Evolutionary conservation across 768 basidiomycete genomes (phyloP).

Genomic region (Lentinus tigrinus): DNA sequence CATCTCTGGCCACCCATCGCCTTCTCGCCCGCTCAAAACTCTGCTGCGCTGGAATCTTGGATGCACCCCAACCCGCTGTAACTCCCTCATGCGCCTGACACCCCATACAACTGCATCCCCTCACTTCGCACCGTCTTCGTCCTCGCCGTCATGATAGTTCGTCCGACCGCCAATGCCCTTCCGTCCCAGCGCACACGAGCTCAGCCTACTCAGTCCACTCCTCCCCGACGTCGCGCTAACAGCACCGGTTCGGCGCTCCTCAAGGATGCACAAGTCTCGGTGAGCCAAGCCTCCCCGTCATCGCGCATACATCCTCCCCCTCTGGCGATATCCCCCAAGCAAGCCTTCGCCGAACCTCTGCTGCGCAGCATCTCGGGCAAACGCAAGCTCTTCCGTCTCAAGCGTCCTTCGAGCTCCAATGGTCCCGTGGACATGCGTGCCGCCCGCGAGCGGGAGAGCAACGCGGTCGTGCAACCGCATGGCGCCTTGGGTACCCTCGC

Average conservation of each 20-base stretch:
- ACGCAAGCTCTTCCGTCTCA: constrained; percentile 20
- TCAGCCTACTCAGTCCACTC: constrained; percentile 13
- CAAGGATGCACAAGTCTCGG: neutral
- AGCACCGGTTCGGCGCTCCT: constrained; percentile 4
- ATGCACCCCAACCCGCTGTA: constrained; percentile 4
- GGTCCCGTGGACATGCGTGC: constrained; percentile 6
- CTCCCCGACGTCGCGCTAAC: constrained; percentile 13
- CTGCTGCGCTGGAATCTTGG: neutral
- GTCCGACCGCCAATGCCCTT: neutral
- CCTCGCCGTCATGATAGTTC: constrained; percentile 13
- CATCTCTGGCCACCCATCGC: neutral
- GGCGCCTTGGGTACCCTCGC: neutral
- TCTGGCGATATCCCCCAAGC: constrained; percentile 1
- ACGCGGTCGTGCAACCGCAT: neutral
- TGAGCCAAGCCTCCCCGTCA: neutral
- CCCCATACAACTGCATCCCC: neutral
- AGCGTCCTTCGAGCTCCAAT: constrained; percentile 20
- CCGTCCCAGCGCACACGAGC: constrained; percentile 6
- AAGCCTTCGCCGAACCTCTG: neutral
- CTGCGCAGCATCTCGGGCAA: constrained; percentile 11
- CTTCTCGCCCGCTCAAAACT: neutral
- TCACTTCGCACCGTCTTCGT: neutral
- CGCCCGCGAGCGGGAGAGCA: neutral
- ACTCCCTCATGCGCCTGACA: constrained; percentile 8
- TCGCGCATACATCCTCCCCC: neutral